Conservation (phyloP, 768 basidiomycete genomes). For the Xerocomus spinulosus region DNA sequence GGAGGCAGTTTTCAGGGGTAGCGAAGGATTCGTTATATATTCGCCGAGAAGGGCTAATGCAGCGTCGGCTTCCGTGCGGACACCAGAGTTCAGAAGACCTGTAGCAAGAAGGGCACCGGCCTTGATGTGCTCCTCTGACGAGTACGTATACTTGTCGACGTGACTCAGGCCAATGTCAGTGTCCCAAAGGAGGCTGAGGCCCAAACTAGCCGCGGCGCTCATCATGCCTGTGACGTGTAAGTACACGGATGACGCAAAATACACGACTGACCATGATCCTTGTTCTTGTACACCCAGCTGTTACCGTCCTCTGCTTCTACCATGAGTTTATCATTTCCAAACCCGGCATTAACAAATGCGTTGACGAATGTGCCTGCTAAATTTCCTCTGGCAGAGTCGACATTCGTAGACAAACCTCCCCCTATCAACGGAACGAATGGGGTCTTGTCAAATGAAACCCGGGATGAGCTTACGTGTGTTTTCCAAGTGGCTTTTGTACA, state of each 20-base stretch:
- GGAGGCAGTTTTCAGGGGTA: slow-evolving; percentile 78
- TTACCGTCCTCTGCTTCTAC: slow-evolving; percentile 93
- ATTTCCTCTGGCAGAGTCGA: slow-evolving; percentile 93
- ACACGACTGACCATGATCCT: slow-evolving; percentile 75
- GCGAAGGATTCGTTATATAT: slow-evolving; percentile 82
- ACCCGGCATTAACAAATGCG: slow-evolving; percentile 97
- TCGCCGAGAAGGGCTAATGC: slow-evolving; percentile 88
- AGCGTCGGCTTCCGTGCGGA: slow-evolving; percentile 90
- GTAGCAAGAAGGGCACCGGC: slow-evolving; percentile 94
- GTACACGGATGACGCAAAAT: neutral
- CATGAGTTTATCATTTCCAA: slow-evolving; percentile 98
- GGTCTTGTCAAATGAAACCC: neutral
- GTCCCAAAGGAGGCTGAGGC: slow-evolving; percentile 92
- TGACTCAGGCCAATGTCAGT: slow-evolving; percentile 90
- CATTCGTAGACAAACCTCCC: slow-evolving; percentile 62
- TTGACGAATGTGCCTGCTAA: slow-evolving; percentile 97
- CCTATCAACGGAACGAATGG: slow-evolving; percentile 35
- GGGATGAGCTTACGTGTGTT: slow-evolving; percentile 59
- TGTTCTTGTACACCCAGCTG: slow-evolving; percentile 99
- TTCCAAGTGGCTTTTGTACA: slow-evolving; percentile 95
- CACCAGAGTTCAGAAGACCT: slow-evolving; percentile 84
- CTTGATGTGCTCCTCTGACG: slow-evolving; percentile 95
- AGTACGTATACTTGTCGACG: slow-evolving; percentile 97
- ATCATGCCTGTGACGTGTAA: slow-evolving; percentile 68
- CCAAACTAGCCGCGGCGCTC: slow-evolving; percentile 92